Base-by-base conservation (phyloP, 495 filamentous ascomycete genomes). In the Penicillium longicatenatum region DNA sequence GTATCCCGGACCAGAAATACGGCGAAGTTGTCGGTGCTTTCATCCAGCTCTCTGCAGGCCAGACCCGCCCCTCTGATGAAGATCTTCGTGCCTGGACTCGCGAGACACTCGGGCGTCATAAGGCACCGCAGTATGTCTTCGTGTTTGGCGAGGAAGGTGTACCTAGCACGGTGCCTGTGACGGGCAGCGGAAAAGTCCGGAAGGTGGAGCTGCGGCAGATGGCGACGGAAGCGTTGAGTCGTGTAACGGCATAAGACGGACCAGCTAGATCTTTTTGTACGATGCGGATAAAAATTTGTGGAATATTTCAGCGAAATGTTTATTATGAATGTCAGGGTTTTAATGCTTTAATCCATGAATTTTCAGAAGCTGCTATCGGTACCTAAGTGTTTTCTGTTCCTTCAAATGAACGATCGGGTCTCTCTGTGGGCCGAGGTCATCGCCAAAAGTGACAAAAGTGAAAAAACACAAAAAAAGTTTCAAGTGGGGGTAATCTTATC, bases 141-240 rank as follows among this genome's bases (percentile, higher is more conserved):
- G 87, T 84, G 68, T 79, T 89, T 49, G 86, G 86, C 1, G 69
- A 82, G 60, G 81, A 82, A 49, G 83, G 79, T n/a, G 73, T 84
- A n/a, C 77, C 80, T 17, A 68, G 59, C 4, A 72, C 77, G 9
- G 73, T 87, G 4, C 87, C 86, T 4, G 71, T 88, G 52, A 90
- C 87, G 31, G 86, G 86, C 1, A 90, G 86, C 67, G 87, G 87
- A 8, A 90, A 90, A 73, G 81, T 90, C 20, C 78, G 85, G 60
- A 89, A 90, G 72, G 83, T 83, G 70, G 82, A 86, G 67, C 75
- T 89, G 73, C 80, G 83, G 21, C 72, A 83, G 62, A 68, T 82
- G 58, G 84, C 83, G 7, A 80, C 79, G 52, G 65, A 69, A 56
- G 65, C 85, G 19, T 50, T 86, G 62, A 71, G 72, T 11, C 26